Evolutionary conservation across 345 rosid species (phyloP).

Genomic region (Diplotaxis tenuifolia): DNA sequence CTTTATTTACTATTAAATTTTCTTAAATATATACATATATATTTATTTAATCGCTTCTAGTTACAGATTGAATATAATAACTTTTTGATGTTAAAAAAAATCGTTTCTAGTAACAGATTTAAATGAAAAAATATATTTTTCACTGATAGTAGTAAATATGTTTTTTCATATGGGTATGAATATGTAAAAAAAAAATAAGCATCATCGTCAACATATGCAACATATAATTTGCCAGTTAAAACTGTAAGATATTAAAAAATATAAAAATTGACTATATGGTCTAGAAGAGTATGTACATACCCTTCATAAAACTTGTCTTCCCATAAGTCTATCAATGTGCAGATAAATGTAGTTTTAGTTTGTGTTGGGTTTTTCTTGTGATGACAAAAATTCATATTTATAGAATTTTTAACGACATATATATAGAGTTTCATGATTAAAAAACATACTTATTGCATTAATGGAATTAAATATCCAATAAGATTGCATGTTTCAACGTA

Average conservation of each 20-base stretch:
- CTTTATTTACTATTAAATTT: neutral
- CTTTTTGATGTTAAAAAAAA: too few species aligned
- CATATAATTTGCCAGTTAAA: neutral
- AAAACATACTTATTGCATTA: neutral
- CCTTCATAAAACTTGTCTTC: conserved; percentile 7
- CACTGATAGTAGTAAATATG: neutral
- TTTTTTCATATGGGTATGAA: neutral
- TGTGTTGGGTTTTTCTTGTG: neutral
- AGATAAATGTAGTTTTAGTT: neutral
- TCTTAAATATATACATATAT: too few species aligned
- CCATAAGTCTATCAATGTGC: neutral
- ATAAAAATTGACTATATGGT: neutral
- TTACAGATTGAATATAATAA: too few species aligned
- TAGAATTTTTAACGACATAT: neutral
- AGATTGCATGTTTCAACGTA: neutral
- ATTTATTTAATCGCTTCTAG: too few species aligned
- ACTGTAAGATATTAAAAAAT: neutral
- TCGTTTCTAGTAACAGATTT: too few species aligned
- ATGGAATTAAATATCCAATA: neutral
- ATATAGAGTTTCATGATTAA: neutral
- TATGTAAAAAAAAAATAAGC: neutral
- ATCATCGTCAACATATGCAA: neutral
- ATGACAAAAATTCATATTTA: neutral
- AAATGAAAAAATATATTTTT: too few species aligned
- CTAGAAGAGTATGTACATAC: neutral